Base-by-base conservation (phyloP, 2,329 filamentous ascomycete species). In the Dendryphion nanum region DNA sequence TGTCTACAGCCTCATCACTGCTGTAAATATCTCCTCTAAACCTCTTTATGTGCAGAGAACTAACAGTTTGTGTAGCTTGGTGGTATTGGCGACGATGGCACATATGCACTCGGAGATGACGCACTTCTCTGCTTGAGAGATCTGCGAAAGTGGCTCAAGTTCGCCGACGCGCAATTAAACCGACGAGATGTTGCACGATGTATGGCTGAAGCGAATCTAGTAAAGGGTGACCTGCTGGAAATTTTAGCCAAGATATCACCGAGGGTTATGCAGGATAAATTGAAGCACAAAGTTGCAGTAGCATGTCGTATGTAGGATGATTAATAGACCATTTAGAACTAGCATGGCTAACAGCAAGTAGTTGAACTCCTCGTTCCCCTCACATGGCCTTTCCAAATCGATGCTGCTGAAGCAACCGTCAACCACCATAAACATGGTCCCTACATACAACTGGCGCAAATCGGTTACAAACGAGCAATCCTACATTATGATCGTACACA, bases 141-240 rank as follows among this genome's bases (percentile, higher is more conserved):
- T 68, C 77, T 98, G 38, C 91, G 93, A 61, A 85, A 85, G 79
- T 98, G 93, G 93, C 78, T 98, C 51, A 89, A 89, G 53, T 81
- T 95, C 47, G 93, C 93, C 74, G 90, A 96, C 65, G 87, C 95
- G 62, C 94, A 94, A 64, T 82, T 85, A 48, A 94, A 95, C 62
- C 85, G 91, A 50, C 85, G 95, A 75, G 93, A 98, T 61, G 93
- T 98, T 42, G 90, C 91, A 44, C 79, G 93, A 68, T 96, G 89
- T 64, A 75, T 97, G 51, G 84, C 89, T 58, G 89, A 97, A 66
- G 86, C 89, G 30, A 96, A 96, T 59, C 68, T 98, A n/a, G 80
- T 97, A 40, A 85, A 85, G 59, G 87, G 88, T 35, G 93, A 98
- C 66, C 70, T 98, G 39, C 73, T 97, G 40, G 89, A 91, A 38